These are phyloP conservation scores for Neonectria punicea DNA, from an alignment of 2,329 filamentous ascomycete genomes.

Conservation along the genomic window DNA sequence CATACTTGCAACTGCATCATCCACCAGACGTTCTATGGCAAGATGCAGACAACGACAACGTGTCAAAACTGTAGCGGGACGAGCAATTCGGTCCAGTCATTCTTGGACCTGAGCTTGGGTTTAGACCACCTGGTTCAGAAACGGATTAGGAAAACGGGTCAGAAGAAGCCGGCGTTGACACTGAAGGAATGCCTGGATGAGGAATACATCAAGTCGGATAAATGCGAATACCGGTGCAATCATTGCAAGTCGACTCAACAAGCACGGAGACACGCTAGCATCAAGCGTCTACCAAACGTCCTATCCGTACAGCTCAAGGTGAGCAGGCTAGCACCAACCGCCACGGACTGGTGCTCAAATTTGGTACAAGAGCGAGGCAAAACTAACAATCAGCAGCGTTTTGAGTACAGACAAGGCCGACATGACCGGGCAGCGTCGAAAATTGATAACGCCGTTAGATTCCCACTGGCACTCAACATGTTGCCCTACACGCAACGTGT, in stretches of 20 bases:
- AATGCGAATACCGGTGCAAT: constrained; percentile 88
- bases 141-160: constrained; percentile 64
- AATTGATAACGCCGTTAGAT: constrained; percentile 86
- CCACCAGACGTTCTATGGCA: constrained; percentile 94
- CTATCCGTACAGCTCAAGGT: constrained; percentile 94
- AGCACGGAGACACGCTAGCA: constrained; percentile 84
- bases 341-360: not conserved
- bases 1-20: constrained; percentile 87
- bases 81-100: constrained; percentile 86
- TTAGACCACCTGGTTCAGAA: constrained; percentile 81
- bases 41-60: constrained; percentile 88
- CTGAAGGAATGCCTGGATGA: constrained; percentile 82
- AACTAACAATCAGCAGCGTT: constrained; percentile 57
- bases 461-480: constrained; percentile 89
- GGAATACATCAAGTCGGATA: constrained; percentile 87
- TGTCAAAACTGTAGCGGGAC: constrained; percentile 88
- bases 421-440: constrained; percentile 81
- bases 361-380: not conserved
- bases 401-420: constrained; percentile 76
- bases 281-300: constrained; percentile 87
- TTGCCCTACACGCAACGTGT: constrained; percentile 84
- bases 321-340: constrained; percentile 32
- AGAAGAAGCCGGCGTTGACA: constrained; percentile 56
- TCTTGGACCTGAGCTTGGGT: constrained; percentile 89
- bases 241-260: constrained; percentile 82